These are phyloP conservation scores for Candida oleophila DNA, from an alignment of 805 yeast species.

Conservation along the genomic window DNA sequence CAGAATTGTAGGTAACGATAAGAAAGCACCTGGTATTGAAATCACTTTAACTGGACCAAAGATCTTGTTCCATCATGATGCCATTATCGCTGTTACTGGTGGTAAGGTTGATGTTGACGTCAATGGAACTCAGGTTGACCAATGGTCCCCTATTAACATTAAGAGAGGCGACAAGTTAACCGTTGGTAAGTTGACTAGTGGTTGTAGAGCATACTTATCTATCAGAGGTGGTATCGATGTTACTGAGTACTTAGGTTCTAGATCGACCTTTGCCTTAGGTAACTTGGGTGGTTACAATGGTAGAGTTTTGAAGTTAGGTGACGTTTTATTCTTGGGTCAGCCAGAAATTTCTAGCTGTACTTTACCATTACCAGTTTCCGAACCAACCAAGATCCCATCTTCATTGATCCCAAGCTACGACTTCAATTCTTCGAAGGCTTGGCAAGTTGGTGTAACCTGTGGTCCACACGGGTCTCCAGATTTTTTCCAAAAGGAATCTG, in stretches of 20 bases:
- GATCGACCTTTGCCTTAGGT: constrained; percentile 94
- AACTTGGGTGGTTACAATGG: constrained; percentile 94
- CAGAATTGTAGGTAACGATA: constrained; percentile 83
- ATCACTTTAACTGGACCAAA: constrained; percentile 87
- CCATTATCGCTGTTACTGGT: constrained; percentile 83
- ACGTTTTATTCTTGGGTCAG: constrained; percentile 82
- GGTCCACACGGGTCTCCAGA: constrained; percentile 99
- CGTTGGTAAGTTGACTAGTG: constrained; percentile 78
- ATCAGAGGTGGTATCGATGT: constrained; percentile 93
- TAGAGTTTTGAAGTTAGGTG: constrained; percentile 87
- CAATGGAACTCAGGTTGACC: constrained; percentile 54
- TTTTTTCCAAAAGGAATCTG: constrained; percentile 76
- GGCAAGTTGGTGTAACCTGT: constrained; percentile 91
- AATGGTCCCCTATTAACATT: constrained; percentile 73
- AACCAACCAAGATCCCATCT: constrained; percentile 58
- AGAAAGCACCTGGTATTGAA: constrained; percentile 85
- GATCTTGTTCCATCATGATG: constrained; percentile 76
- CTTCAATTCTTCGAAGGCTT: constrained; percentile 42
- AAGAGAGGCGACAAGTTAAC: constrained; percentile 72
- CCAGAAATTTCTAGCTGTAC: constrained; percentile 66
- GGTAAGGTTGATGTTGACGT: constrained; percentile 70
- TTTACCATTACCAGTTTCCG: constrained; percentile 69
- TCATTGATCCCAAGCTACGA: constrained; percentile 54
- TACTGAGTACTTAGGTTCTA: constrained; percentile 90
- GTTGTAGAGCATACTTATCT: constrained; percentile 89